These are phyloP conservation scores for Sonneratia caseolaris DNA, from an alignment of 345 rosid species.

Conservation along the genomic window DNA sequence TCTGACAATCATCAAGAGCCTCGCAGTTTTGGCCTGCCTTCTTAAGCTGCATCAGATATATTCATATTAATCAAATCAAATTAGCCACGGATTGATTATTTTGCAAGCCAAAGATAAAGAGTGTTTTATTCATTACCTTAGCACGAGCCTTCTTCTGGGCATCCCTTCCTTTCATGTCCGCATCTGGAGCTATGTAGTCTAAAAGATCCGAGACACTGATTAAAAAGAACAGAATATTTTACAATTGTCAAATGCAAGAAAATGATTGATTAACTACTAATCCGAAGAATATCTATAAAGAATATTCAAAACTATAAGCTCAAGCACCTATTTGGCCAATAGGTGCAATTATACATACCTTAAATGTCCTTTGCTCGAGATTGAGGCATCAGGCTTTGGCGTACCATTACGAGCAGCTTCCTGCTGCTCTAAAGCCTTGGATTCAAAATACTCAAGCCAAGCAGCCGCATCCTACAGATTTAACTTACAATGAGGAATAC, in stretches of 20 bases:
- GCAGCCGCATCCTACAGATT: constrained; percentile 84
- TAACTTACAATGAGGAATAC: constrained; percentile 4
- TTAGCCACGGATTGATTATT: not conserved
- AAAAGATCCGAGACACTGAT: constrained; percentile 94
- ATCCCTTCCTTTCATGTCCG: constrained; percentile 78
- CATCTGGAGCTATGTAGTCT: constrained; percentile 90
- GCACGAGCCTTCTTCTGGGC: constrained; percentile 89
- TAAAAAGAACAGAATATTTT: constrained; percentile 8
- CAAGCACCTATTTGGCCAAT: not conserved
- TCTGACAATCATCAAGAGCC: constrained; percentile 51
- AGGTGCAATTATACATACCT: constrained; percentile 36
- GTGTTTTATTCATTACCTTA: constrained; percentile 38
- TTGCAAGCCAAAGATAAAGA: not conserved
- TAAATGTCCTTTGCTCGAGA: constrained; percentile 96
- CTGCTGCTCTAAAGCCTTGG: constrained; percentile 91
- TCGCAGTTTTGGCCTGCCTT: constrained; percentile 66
- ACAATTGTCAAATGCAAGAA: not conserved
- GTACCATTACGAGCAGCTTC: constrained; percentile 95
- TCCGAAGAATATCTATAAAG: not conserved
- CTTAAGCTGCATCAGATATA: constrained; percentile 47
- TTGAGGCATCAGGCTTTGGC: constrained; percentile 95
- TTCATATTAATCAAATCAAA: constrained; percentile 1
- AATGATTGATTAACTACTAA: not conserved
- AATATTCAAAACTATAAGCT: not conserved
- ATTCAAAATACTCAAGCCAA: constrained; percentile 96